Evolutionary conservation across 2,329 filamentous ascomycete species (phyloP), one percentile per base, ranked within the genome.

Genomic region (Pleoardoris graminearum): DNA sequence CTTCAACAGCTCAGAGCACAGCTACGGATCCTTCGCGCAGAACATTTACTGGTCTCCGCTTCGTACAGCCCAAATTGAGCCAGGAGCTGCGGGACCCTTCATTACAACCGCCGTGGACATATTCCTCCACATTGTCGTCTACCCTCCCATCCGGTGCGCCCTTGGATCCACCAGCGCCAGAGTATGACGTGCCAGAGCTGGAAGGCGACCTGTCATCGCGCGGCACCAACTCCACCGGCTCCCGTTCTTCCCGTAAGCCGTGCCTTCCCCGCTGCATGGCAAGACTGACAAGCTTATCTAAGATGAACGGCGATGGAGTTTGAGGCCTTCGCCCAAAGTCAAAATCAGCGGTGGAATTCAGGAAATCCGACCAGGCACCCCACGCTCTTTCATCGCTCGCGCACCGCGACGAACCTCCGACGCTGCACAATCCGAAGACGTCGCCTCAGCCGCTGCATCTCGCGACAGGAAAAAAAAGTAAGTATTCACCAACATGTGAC

Each of bases 71-170:
- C 8, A 46, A 59, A 22, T 12, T 53, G 14, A 48, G 56, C 12
- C 46, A 48, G 32, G 53, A 59, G 8, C 42, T 66, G 27, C 63
- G 60, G 42, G 69, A 72, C 33, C 62, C 68, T 4, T 48, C 57
- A 37, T 32, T 65, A 39, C 69, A 72, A 35, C 69, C 69, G 12
- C 46, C 55, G 4, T 71, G 63, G 62, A 70, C 65, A 19, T 69
- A 65, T 35, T 60, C 67, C 12, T 62, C 57, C 14, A 61, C 67
- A n/a, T 53, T 72, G 17, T 65, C 65, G 11, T 49, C 65, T 7
- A 69, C 48, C 4, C 52, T 73, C 7, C 68, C 71, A 25, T 74
- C 72, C 17, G 69, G 69, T 16, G 65, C 61, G 33, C 56, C 68
- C 12, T 44, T 72, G 14, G 69, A 72, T 49, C 46, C 60, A 7